Evolutionary conservation across 2,329 filamentous ascomycete species (phyloP).

Genomic region (Tolypocladium ophioglossoides): DNA sequence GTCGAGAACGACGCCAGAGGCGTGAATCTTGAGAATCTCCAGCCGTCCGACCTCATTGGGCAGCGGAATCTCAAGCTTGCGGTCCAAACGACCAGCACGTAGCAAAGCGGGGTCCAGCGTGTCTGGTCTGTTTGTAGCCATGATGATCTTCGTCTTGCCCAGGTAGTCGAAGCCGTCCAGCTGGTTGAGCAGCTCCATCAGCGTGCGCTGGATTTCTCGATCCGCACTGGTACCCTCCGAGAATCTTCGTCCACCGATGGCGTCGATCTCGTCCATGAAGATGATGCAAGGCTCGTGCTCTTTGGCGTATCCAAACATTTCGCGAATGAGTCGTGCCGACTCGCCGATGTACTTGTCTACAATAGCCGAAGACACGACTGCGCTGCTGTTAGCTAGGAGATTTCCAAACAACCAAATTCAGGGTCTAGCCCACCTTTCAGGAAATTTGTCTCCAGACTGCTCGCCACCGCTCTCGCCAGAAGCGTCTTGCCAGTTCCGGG

Average conservation of each 20-base stretch:
- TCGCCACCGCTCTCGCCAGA: constrained; percentile 86
- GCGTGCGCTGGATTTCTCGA: constrained; percentile 92
- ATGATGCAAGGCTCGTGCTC: constrained; percentile 99
- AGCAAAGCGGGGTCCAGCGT: constrained; percentile 89
- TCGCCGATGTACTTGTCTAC: constrained; percentile 99
- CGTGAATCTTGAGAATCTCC: constrained; percentile 97
- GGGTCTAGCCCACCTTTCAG: constrained; percentile 60
- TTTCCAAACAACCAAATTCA: background rate
- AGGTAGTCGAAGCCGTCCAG: constrained; percentile 98
- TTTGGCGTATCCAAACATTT: constrained; percentile 99
- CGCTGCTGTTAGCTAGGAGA: constrained; percentile 8
- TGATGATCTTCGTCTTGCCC: constrained; percentile 99
- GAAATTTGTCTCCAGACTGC: constrained; percentile 96
- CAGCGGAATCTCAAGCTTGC: constrained; percentile 95
- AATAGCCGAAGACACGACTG: constrained; percentile 96
- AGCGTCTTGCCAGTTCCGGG: constrained; percentile 96
- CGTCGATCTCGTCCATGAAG: constrained; percentile 99
- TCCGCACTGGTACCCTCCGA: constrained; percentile 96
- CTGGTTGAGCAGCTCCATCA: constrained; percentile 98
- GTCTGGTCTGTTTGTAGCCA: constrained; percentile 97
- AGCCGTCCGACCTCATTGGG: constrained; percentile 94
- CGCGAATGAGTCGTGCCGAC: constrained; percentile 89
- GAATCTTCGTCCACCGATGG: constrained; percentile 92
- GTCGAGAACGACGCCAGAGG: constrained; percentile 73
- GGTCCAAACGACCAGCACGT: constrained; percentile 83